Percentiles rank a stretch among this genome's conserved stretches.
Evolutionary conservation across 257 asterid genomes (phyloP).

Genomic region (Nicotiana sylvestris): DNA sequence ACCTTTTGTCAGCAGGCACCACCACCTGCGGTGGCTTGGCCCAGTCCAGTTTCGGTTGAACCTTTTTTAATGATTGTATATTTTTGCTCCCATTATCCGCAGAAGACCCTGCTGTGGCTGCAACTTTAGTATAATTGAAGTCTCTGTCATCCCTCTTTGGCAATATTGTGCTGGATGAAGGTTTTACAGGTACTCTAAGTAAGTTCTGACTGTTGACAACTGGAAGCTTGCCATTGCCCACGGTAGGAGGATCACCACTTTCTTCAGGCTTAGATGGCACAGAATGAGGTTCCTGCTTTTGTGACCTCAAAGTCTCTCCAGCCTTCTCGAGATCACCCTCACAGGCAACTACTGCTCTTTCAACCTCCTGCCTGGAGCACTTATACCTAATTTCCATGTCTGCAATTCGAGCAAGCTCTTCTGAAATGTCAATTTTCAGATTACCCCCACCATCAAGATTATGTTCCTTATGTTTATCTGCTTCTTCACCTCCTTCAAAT

Average conservation of each 20-base stretch:
- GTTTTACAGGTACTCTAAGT: conserved; percentile 35
- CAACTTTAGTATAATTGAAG: conserved; percentile 62
- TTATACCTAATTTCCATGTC: conserved; percentile 64
- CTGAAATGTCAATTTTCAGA: conserved; percentile 83
- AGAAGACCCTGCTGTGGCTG: conserved; percentile 37
- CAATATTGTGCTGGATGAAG: conserved; percentile 34
- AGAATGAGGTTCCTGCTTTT: conserved; percentile 62
- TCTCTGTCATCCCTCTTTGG: conserved; percentile 67
- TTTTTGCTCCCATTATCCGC: conserved; percentile 52
- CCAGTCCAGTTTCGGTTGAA: conserved; percentile 63
- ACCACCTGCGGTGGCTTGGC: conserved; percentile 50
- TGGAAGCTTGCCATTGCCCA: conserved; percentile 40
- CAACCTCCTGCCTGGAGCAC: conserved; percentile 91
- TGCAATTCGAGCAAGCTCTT: conserved; percentile 72
- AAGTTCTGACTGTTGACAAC: conserved; percentile 33
- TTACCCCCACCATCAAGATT: conserved; percentile 58
- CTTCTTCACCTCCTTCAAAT: conserved; percentile 63
- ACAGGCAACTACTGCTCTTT: conserved; percentile 72
- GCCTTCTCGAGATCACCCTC: conserved; percentile 93
- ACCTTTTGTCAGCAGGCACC: conserved; percentile 55
- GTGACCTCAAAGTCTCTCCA: conserved; percentile 64
- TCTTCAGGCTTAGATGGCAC: conserved; percentile 55
- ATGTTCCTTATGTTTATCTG: conserved; percentile 49
- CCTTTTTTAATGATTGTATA: conserved; percentile 46
- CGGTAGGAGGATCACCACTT: conserved; percentile 55